Percentiles rank a stretch among this genome's conserved stretches.
phyloP scores from a whole-genome alignment of 2,329 filamentous ascomycete genomes.

The Colletotrichum echinochloae region DNA sequence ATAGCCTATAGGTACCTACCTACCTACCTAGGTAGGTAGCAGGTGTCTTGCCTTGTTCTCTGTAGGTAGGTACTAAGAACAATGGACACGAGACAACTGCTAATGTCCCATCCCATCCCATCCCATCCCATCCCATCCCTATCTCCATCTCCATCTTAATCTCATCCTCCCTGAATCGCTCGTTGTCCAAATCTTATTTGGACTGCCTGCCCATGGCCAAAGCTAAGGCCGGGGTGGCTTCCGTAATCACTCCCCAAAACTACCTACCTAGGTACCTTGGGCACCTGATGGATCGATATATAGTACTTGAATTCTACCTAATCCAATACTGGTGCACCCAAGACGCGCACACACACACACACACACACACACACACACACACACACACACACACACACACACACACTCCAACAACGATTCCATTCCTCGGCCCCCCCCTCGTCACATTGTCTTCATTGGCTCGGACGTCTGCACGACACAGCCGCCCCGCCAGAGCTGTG shows the following conservation, averaged over 20 bases:
- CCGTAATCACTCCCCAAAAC: neutral
- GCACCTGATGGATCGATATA: too few species aligned
- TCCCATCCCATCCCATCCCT: neutral
- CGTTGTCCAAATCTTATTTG: neutral
- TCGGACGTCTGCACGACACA: constrained; percentile 28
- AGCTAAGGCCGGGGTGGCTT: neutral
- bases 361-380: neutral
- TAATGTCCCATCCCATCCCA: neutral
- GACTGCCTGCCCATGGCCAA: neutral
- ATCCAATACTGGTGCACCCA: neutral
- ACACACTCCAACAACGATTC: neutral
- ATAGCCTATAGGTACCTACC: too few species aligned
- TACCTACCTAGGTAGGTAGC: neutral
- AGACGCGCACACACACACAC: neutral
- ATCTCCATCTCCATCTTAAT: neutral
- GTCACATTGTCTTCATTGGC: constrained; percentile 35
- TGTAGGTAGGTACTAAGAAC: too few species aligned
- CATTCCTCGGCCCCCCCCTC: constrained; percentile 1
- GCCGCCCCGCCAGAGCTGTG: constrained; percentile 31
- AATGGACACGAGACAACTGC: neutral
- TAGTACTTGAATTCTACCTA: neutral
- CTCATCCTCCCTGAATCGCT: neutral
- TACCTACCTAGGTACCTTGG: neutral
- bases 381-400: neutral
- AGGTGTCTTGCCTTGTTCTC: neutral